Base-by-base conservation (phyloP, 345 rosid species). In the Erodium maritimum region DNA sequence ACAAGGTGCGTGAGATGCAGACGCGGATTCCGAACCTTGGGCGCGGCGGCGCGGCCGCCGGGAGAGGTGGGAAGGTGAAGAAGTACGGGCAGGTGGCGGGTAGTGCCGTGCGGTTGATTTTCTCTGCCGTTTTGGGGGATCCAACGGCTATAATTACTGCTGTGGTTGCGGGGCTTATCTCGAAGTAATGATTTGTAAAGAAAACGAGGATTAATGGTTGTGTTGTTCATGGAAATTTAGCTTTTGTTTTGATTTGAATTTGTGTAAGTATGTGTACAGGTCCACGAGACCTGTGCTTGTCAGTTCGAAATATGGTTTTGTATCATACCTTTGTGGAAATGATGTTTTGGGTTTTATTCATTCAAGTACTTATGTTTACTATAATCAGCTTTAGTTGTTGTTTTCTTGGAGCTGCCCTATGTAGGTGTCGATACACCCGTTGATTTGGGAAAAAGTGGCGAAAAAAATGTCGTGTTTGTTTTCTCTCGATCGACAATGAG, bases 61-160 rank as follows among this genome's bases (percentile, higher is more conserved):
- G 48, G 33, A 61, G 55, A 21, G 54, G 69, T 17, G 65, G 64
- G 19, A 50, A 57, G 65, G 64, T 62, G 52, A 71, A 50, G 57
- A 75, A 75, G 61, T 74, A 73, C 23, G 56, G 63, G 61, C 59
- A 75, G 62, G 34, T 72, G 37, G 81, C 79, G 0, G 72, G 68
- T 1, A 73, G 71, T 10, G 84, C 73, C 1, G 66, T 65, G 19
- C 64, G 63, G 33, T 67, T 80, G 14, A 67, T 77, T 5, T 63
- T 71, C 5, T 71, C 84, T 7, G 81, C 81, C 22, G 54, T 77
- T 37, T 64, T 80, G 52, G 85, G 85, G 4, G 81, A 77, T 68
- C 81, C 81, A 23, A 72, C 77, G 0, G 72, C 72, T 45, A 45
- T 80, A 3, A 24, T 80, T 21, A 65, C 72, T 17, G 77, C 75